Evolutionary conservation across 257 asterid species (phyloP).

Genomic region (Petrea volubilis): DNA sequence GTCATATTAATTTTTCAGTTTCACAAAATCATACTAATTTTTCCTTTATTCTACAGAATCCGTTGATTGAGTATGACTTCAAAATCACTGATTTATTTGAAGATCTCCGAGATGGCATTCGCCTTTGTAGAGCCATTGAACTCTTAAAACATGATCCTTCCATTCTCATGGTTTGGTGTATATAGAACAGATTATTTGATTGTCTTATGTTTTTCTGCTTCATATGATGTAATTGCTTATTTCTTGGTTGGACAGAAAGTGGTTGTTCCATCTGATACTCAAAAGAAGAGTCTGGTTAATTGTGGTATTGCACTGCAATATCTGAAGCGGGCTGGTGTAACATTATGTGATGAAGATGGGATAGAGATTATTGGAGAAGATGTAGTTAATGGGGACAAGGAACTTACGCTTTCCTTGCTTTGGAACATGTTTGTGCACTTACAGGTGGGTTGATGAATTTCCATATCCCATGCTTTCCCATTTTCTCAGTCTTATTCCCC

Average conservation of each 20-base stretch:
- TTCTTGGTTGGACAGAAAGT: constrained; percentile 58
- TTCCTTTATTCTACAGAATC: constrained; percentile 52
- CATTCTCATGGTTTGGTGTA: constrained; percentile 67
- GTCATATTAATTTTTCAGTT: constrained; percentile 7
- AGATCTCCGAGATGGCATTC: constrained; percentile 83
- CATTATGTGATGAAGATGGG: constrained; percentile 77
- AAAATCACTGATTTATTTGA: constrained; percentile 66
- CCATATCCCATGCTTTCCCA: not conserved
- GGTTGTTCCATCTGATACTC: constrained; percentile 83
- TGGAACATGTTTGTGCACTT: constrained; percentile 94
- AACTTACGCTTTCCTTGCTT: constrained; percentile 75
- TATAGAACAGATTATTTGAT: constrained; percentile 1
- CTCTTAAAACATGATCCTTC: constrained; percentile 79
- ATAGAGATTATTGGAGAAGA: constrained; percentile 68
- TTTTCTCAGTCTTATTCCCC: not conserved
- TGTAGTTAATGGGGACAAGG: constrained; percentile 75
- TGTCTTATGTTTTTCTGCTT: constrained; percentile 13
- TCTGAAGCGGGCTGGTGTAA: constrained; percentile 67
- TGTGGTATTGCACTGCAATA: constrained; percentile 81
- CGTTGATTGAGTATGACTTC: constrained; percentile 73
- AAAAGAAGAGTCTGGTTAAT: constrained; percentile 68
- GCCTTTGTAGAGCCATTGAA: constrained; percentile 82
- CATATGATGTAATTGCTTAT: constrained; percentile 15
- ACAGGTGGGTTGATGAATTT: constrained; percentile 55
- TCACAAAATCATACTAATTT: not conserved